Evolutionary conservation across 345 rosid species (phyloP).

Genomic region (Alliaria petiolata): DNA sequence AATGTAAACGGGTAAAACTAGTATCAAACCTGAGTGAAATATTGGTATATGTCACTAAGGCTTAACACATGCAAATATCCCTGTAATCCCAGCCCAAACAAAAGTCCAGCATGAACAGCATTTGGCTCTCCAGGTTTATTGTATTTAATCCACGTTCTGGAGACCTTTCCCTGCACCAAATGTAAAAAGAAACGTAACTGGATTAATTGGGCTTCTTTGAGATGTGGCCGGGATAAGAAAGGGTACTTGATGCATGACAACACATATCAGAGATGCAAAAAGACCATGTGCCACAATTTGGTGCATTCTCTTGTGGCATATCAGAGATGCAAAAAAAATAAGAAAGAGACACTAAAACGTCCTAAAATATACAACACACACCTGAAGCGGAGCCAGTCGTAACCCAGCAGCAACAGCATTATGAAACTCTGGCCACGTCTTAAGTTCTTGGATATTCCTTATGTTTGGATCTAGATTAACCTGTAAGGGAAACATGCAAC

Average conservation of each 20-base stretch:
- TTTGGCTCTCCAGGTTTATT: slow-evolving; percentile 90
- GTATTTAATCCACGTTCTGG: slow-evolving; percentile 92
- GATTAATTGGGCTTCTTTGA: not conserved
- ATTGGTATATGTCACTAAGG: slow-evolving; percentile 77
- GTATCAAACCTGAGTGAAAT: slow-evolving; percentile 68
- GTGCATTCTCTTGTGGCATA: not conserved
- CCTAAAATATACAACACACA: slow-evolving; percentile 31
- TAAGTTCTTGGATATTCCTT: slow-evolving; percentile 90
- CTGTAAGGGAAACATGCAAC: slow-evolving; percentile 37
- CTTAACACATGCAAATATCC: slow-evolving; percentile 77
- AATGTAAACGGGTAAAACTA: not conserved
- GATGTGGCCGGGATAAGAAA: not conserved
- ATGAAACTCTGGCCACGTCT: slow-evolving; percentile 98
- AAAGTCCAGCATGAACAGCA: slow-evolving; percentile 88
- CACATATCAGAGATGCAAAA: no score
- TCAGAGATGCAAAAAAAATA: not conserved
- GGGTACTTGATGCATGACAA: slow-evolving; percentile 8
- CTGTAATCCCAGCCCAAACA: slow-evolving; percentile 90
- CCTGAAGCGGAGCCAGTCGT: slow-evolving; percentile 93
- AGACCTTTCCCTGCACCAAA: slow-evolving; percentile 79
- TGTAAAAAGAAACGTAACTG: slow-evolving; percentile 13
- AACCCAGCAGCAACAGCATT: slow-evolving; percentile 99
- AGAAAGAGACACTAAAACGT: not conserved
- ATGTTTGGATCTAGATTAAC: slow-evolving; percentile 88
- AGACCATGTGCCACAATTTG: not conserved